Percentiles rank a stretch among this genome's conserved stretches.
Conservation (phyloP, 257 asterid genomes). For the Henckelia pumila region DNA sequence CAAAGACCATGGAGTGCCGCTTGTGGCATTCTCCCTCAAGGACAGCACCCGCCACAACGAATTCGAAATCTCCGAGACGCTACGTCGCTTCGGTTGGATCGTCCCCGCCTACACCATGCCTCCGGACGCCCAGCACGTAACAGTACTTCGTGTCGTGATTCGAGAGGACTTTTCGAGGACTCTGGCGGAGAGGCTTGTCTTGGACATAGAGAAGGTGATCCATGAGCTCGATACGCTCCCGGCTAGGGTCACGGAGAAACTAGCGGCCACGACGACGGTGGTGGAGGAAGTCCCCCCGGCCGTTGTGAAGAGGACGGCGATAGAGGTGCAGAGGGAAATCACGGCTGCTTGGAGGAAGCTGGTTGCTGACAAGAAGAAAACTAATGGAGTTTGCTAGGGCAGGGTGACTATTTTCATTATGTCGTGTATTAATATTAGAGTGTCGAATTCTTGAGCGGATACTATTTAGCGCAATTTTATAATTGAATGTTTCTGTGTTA, state of each 20-base stretch:
- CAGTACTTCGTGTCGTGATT: constrained; percentile 74
- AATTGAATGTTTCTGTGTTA: background rate
- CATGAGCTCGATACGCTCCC: constrained; percentile 77
- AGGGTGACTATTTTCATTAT: background rate
- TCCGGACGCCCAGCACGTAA: constrained; percentile 70
- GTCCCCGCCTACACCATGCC: constrained; percentile 96
- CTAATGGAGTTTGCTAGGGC: constrained; percentile 65
- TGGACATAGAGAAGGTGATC: constrained; percentile 59
- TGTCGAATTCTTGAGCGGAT: background rate
- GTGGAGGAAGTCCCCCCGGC: constrained; percentile 25
- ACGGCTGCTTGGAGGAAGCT: constrained; percentile 72
- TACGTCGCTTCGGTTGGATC: constrained; percentile 84
- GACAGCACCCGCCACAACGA: constrained; percentile 69
- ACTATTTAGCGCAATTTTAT: background rate
- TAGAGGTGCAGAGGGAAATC: constrained; percentile 67
- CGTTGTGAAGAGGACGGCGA: constrained; percentile 44
- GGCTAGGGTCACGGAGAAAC: constrained; percentile 51
- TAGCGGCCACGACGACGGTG: background rate
- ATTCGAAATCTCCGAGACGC: constrained; percentile 64
- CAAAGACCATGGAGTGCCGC: constrained; percentile 80
- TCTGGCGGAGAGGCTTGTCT: constrained; percentile 74
- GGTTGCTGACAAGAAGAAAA: constrained; percentile 74
- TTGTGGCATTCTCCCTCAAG: constrained; percentile 85
- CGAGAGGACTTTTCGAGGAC: constrained; percentile 87
- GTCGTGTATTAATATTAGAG: background rate